phyloP scores from a whole-genome alignment of 805 yeast genomes.

The Candida wancherniae region DNA sequence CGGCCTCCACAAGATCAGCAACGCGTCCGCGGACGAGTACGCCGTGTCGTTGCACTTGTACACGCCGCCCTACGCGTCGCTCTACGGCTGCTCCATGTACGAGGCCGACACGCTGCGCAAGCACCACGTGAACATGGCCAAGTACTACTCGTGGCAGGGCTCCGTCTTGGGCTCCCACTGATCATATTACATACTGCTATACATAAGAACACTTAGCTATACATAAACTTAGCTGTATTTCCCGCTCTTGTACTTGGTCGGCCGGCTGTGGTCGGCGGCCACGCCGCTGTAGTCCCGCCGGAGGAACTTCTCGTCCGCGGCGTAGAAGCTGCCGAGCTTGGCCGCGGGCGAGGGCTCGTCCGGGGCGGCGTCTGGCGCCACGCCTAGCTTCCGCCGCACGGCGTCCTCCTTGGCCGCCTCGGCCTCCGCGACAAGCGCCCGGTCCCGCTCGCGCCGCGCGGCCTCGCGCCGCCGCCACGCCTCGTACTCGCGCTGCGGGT shows the following conservation, averaged over 20 bases:
- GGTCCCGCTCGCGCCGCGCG: conserved; percentile 35
- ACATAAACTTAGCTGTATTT: too few relatives aligned
- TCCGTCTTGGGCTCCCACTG: too few relatives aligned
- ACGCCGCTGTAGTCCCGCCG: conserved; percentile 25
- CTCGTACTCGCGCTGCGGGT: conserved; percentile 43
- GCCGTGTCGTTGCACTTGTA: conserved; percentile 67
- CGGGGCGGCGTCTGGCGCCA: neutral
- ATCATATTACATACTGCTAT: too few relatives aligned
- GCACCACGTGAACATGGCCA: conserved; percentile 55
- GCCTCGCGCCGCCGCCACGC: conserved; percentile 41
- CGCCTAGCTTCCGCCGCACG: conserved; percentile 14
- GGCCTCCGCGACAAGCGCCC: conserved; percentile 21
- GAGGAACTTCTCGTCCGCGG: conserved; percentile 22
- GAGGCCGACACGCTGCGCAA: conserved; percentile 46
- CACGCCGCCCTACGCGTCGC: conserved; percentile 71
- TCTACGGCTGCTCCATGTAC: conserved; percentile 49
- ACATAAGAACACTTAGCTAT: too few relatives aligned
- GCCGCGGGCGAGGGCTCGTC: conserved; percentile 16
- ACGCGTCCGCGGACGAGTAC: conserved; percentile 36
- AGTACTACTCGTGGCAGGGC: conserved; percentile 61
- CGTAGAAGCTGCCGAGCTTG: conserved; percentile 21
- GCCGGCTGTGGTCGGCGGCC: conserved; percentile 27
- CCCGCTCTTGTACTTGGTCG: conserved; percentile 19
- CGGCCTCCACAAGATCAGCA: conserved; percentile 62
- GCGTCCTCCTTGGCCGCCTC: conserved; percentile 32